Conservation (phyloP, 768 basidiomycete genomes). For the Daedaleopsis nitida region DNA sequence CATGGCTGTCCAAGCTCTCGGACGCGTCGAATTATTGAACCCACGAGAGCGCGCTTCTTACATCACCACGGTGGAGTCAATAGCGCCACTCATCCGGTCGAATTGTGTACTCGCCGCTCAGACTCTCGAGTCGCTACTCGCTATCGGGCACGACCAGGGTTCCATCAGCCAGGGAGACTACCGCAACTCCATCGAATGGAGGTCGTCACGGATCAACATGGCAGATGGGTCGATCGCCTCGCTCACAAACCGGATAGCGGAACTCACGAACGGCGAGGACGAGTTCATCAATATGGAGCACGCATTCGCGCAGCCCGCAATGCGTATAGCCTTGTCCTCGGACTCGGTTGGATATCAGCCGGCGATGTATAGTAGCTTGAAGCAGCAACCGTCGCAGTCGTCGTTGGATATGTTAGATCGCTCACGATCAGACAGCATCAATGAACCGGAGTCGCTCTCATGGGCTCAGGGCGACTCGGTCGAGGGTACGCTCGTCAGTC, state of each 20-base stretch:
- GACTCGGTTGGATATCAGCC: conserved; percentile 16
- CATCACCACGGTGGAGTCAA: conserved; percentile 8
- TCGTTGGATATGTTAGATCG: conserved; percentile 26
- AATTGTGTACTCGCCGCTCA: conserved; percentile 59
- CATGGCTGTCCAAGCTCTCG: conserved; percentile 51
- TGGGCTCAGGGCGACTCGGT: conserved; percentile 16
- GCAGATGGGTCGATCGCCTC: conserved; percentile 48
- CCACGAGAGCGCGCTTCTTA: conserved; percentile 32
- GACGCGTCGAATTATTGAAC: conserved; percentile 21
- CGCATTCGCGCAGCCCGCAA: conserved; percentile 26
- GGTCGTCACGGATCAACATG: conserved; percentile 69
- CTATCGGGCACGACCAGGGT: conserved; percentile 71
- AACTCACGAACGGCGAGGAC: conserved; percentile 50
- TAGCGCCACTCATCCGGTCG: conserved; percentile 46
- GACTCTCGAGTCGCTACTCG: conserved; percentile 61
- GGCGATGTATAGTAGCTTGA: conserved; percentile 26
- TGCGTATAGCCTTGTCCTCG: conserved; percentile 10
- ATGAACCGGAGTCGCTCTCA: conserved; percentile 22
- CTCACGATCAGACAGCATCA: conserved; percentile 21
- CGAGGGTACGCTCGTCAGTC: conserved; percentile 9
- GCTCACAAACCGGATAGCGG: conserved; percentile 34
- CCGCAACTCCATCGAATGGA: conserved; percentile 75
- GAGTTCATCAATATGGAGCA: conserved; percentile 31
- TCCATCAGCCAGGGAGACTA: conserved; percentile 71
- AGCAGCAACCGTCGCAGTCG: conserved; percentile 30